Evolutionary conservation across 2,329 filamentous ascomycete genomes (phyloP), one percentile per base, ranked within the genome.

Genomic region (Fusarium chuoi): DNA sequence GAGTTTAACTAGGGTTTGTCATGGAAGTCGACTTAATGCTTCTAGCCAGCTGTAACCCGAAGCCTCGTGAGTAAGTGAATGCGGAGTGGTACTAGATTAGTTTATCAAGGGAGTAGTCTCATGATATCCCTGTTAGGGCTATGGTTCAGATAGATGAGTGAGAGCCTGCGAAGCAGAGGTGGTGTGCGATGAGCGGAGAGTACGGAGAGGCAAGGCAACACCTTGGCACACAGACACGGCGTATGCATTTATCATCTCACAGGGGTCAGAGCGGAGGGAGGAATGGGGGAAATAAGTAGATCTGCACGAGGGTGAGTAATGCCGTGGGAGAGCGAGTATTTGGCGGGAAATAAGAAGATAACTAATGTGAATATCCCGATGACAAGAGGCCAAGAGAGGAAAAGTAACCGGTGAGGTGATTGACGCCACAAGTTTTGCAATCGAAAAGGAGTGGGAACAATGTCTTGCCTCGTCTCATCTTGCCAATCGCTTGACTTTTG

Each of bases 391-490:
- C 68, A 61, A 57, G 62, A 74, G 52, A 28, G 60, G 69, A 63
- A 72, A 73, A 56, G 63, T 22, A 65, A 70, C 68, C 72, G 65
- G 65, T 78, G 77, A 78, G 62, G 75, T 78, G 74, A 77, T 78
- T 67, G 62, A 72, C 68, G 75, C 77, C 75, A 77, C 75, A 75
- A 66, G 52, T 76, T 76, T 78, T 77, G 68, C 73, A 74, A 78
- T 75, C 45, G 49, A 52, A 65, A 39, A 39, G 26, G 57, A 66
- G 73, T 73, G 74, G 67, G 61, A 78, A 67, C 59, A 54, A 54
- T 59, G 60, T 48, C 24, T 70, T 49, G 48, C 36, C 48, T 35
- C 45, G 24, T 54, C 28, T 30, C 28, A 28, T 67, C 49, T 51
- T 41, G 62, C 48, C 71, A 68, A 71, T 74, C 52, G 38, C 69